These are phyloP conservation scores for Cicer bijugum DNA, from an alignment of 306 rosid genomes.

Conservation along the genomic window DNA sequence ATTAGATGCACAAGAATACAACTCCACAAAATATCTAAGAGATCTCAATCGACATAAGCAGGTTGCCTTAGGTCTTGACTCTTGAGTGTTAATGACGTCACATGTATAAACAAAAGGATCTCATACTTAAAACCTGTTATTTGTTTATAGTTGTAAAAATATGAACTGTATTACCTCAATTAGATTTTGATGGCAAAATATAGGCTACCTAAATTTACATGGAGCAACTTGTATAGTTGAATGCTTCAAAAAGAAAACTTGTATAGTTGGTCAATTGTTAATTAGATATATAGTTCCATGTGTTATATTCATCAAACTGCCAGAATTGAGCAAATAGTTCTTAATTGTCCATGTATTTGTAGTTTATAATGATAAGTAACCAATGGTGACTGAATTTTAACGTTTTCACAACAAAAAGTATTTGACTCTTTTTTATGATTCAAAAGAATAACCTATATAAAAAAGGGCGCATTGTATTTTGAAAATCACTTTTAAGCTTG, in stretches of 20 bases:
- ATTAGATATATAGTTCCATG: constrained; percentile 5
- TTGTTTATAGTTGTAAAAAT: background rate
- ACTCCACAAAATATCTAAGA: constrained; percentile 70
- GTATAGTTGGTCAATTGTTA: background rate
- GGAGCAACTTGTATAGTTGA: constrained; percentile 20
- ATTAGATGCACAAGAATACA: constrained; percentile 77
- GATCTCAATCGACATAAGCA: constrained; percentile 62
- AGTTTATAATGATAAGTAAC: constrained; percentile 4
- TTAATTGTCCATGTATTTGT: constrained; percentile 23
- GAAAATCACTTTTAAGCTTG: too few species aligned
- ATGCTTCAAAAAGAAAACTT: too few species aligned
- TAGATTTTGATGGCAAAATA: constrained; percentile 11
- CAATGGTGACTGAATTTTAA: background rate
- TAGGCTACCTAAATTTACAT: constrained; percentile 1
- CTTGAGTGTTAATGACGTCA: background rate
- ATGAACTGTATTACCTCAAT: constrained; percentile 2
- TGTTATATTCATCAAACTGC: background rate
- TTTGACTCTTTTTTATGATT: background rate
- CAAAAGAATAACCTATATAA: background rate
- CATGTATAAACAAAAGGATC: background rate
- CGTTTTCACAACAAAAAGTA: background rate
- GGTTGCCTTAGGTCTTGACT: constrained; percentile 50
- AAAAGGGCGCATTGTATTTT: background rate
- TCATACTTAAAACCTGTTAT: constrained; percentile 3
- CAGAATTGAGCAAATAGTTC: background rate